Base-by-base conservation (phyloP, 768 basidiomycete species). In the Leucosporidium creatinivorum region DNA sequence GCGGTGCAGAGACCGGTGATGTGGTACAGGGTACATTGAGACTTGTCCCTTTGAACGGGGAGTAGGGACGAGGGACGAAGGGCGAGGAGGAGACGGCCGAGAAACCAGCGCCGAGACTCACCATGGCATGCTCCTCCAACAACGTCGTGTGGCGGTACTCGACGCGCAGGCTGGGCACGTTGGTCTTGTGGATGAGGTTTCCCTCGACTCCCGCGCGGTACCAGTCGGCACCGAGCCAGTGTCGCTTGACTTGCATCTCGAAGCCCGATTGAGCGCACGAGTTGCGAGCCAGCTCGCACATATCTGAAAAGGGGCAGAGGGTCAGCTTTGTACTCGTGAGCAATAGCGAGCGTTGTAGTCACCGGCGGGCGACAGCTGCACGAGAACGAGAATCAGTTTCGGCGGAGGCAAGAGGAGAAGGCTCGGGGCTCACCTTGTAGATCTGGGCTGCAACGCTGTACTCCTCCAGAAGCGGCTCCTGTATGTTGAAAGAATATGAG, bases 401-500 rank as follows among this genome's bases (percentile, higher is more conserved):
- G 39, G 39, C 39, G 39, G 15, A 44, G 17, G 19, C 12, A n/a
- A 58, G 25, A 9, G 4, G 9, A 25, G 15, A 15, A 12, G 2
- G 36, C 10, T 3, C 36, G 54, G 49, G 30, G 17, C 70, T 21
- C 36, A 76, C 75, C 79, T 97, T 98, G 80, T 97, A 96, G 67
- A 99, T 98, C 87, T 96, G 94, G 2, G 96, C 93, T 1, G 96
- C 96, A 15, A 98, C 94, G 57, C 91, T 93, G 77, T 98, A 99
- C 76, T 99, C 96, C 76, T 99, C 96, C 65, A 97, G 79, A 19
- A 97, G 79, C 9, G 93, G 93, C 81, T 97, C 93, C 90, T 93
- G 73, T 7, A 23, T 9, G 23, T 15, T 4, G 61, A 15, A 2
- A 39, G 13, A 39, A 58, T 13, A 19, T 19, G 13, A 59, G 28